Conservation (phyloP, 176 grass and related monocot species). For the Oryza meyeriana region DNA sequence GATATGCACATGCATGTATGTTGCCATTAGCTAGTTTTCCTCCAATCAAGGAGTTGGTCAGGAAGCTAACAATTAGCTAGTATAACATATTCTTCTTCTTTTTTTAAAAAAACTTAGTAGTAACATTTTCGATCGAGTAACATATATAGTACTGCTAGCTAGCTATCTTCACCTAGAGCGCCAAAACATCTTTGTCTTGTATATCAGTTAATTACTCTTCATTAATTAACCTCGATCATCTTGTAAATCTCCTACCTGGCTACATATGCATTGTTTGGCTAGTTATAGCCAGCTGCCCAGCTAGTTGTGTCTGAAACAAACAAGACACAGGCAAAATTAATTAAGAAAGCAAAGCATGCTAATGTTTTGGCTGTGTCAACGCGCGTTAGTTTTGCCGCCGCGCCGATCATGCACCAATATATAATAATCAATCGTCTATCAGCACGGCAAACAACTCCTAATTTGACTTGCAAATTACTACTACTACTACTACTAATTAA, state of each 20-base stretch:
- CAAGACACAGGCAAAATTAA: neutral
- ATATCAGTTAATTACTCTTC: neutral
- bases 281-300: too few species aligned
- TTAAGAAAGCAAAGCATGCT: too few species aligned
- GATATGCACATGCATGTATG: neutral
- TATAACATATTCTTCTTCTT: too few species aligned
- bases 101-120: too few species aligned
- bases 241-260: neutral
- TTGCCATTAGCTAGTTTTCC: neutral
- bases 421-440: too few species aligned
- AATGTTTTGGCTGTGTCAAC: too few species aligned
- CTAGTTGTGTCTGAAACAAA: neutral
- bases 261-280: too few species aligned
- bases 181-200: constrained; percentile 28
- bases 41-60: constrained; percentile 14
- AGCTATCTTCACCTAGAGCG: constrained; percentile 1
- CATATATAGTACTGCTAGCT: neutral
- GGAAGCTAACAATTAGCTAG: neutral
- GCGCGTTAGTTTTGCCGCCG: neutral
- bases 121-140: neutral
- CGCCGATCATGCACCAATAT: neutral
- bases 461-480: too few species aligned
- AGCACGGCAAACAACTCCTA: too few species aligned
- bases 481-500: too few species aligned
- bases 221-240: neutral